These are phyloP conservation scores for Alternaria gaisen DNA, from an alignment of 2,329 filamentous ascomycete genomes.

Conservation along the genomic window DNA sequence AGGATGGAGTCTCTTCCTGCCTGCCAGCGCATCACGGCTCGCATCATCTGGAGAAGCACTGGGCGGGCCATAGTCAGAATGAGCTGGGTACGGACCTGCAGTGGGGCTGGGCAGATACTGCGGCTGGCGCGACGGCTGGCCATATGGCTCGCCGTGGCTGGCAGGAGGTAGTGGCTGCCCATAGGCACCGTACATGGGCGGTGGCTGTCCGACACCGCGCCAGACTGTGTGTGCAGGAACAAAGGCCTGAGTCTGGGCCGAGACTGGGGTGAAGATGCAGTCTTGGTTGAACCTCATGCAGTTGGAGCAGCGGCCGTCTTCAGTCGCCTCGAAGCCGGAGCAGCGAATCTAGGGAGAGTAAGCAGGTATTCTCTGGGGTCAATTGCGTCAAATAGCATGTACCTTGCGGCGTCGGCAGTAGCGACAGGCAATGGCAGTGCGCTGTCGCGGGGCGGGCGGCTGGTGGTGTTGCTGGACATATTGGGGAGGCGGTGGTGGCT, in stretches of 20 bases:
- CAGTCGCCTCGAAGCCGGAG: slow-evolving; percentile 76
- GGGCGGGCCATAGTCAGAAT: slow-evolving; percentile 44
- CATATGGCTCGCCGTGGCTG: slow-evolving; percentile 46
- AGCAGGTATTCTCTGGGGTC: slow-evolving; percentile 15
- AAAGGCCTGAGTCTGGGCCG: slow-evolving; percentile 76
- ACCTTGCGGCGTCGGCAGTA: slow-evolving; percentile 70
- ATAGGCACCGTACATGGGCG: slow-evolving; percentile 62
- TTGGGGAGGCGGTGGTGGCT: slow-evolving; percentile 53
- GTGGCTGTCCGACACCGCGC: slow-evolving; percentile 55
- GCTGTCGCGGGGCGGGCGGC: slow-evolving; percentile 64
- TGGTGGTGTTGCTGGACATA: slow-evolving; percentile 50
- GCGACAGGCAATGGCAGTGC: slow-evolving; percentile 68
- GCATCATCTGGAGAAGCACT: slow-evolving; percentile 50
- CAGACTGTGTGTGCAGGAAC: slow-evolving; percentile 75
- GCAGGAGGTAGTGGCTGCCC: slow-evolving; percentile 58
- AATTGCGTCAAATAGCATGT: slow-evolving; percentile 12
- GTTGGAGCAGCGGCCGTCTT: slow-evolving; percentile 76
- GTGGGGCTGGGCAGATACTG: slow-evolving; percentile 58
- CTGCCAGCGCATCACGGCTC: slow-evolving; percentile 50
- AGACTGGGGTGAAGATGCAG: slow-evolving; percentile 80
- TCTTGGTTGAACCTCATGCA: slow-evolving; percentile 78
- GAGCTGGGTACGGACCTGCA: slow-evolving; percentile 54
- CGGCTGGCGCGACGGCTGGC: slow-evolving; percentile 52
- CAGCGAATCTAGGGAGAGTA: slow-evolving; percentile 70
- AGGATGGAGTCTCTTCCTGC: slow-evolving; percentile 58